Conservation (phyloP, 768 basidiomycete genomes). For the Thelephora aurantiotincta region DNA sequence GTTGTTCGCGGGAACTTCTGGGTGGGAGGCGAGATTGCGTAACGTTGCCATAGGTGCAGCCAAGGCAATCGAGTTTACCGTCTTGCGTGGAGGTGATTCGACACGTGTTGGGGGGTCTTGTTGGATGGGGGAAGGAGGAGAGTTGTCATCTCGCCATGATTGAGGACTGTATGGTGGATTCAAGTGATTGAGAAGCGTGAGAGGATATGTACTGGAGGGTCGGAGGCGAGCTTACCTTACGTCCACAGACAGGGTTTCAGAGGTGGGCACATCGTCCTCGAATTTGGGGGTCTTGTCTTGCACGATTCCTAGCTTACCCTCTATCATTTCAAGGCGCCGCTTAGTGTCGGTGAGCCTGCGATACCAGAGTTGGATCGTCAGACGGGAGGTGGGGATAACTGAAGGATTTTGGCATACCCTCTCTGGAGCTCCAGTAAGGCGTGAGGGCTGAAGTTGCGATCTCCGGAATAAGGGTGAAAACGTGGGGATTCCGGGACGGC, state of each 20-base stretch:
- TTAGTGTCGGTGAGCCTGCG: neutral
- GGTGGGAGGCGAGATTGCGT: neutral
- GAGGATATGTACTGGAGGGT: no score
- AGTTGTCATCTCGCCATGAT: neutral
- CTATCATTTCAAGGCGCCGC: neutral
- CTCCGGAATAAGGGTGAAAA: neutral
- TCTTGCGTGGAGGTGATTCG: neutral
- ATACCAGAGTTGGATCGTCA: neutral
- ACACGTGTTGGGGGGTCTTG: neutral
- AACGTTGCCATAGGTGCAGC: neutral
- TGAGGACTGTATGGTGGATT: neutral
- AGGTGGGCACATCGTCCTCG: neutral
- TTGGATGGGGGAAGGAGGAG: neutral
- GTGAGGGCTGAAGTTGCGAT: neutral
- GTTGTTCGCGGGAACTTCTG: neutral
- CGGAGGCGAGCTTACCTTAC: no score
- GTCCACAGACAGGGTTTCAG: neutral
- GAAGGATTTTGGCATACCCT: neutral
- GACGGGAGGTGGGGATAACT: neutral
- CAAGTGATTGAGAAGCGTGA: no score
- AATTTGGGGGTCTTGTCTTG: neutral
- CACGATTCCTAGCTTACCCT: neutral
- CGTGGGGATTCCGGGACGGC: neutral
- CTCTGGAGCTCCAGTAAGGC: neutral
- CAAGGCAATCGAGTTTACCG: neutral